A percentile compares a stretch with the other conserved stretches of the same genome.
These are phyloP conservation scores for Tulasnella calospora DNA, from an alignment of 768 basidiomycete genomes.

Conservation along the genomic window DNA sequence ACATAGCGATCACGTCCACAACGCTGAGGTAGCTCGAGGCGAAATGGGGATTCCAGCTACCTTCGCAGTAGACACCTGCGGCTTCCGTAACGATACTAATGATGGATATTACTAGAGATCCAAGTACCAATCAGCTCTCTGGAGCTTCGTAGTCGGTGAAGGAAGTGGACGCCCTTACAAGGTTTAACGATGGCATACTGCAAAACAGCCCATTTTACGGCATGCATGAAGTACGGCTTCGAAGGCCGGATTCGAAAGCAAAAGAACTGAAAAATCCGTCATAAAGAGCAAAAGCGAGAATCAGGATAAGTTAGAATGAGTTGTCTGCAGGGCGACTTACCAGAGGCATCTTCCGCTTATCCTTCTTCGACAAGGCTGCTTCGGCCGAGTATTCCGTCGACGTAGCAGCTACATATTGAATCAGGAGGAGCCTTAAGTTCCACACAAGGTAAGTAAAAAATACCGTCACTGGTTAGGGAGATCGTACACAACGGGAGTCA, in stretches of 20 bases:
- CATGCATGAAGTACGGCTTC: conserved; percentile 88
- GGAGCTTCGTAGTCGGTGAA: background rate
- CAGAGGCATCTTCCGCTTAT: conserved; percentile 66
- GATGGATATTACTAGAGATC: conserved; percentile 52
- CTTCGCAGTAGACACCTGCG: conserved; percentile 62
- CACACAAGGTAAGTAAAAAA: background rate
- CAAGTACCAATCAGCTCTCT: background rate
- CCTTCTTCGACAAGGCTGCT: conserved; percentile 69
- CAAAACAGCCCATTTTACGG: conserved; percentile 80
- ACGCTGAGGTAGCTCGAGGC: conserved; percentile 66
- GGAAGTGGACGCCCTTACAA: conserved; percentile 32
- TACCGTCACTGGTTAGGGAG: background rate
- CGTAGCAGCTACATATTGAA: conserved; percentile 77
- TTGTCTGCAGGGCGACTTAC: conserved; percentile 33
- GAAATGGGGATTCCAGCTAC: conserved; percentile 52
- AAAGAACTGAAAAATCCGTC: conserved; percentile 52
- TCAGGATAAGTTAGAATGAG: background rate
- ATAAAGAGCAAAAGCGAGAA: background rate
- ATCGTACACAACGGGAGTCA: background rate
- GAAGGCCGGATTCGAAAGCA: conserved; percentile 78
- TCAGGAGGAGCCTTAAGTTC: conserved; percentile 58
- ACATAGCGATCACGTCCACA: conserved; percentile 77
- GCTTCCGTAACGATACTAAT: conserved; percentile 73
- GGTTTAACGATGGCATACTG: conserved; percentile 81
- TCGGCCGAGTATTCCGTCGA: conserved; percentile 57